phyloP scores from a whole-genome alignment of 768 basidiomycete genomes.

The Suillus placidus region DNA sequence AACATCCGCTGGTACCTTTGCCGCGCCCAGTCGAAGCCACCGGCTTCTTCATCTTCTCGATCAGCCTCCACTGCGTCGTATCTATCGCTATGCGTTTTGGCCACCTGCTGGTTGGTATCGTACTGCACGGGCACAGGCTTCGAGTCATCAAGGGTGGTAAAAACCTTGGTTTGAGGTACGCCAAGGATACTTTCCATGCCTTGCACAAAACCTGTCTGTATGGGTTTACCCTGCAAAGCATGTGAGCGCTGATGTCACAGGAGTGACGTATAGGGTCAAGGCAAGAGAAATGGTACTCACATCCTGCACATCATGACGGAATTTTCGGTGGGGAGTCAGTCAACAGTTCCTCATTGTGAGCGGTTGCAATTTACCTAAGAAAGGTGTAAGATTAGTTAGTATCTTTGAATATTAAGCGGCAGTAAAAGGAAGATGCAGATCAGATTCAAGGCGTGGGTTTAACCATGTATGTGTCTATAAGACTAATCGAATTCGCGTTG shows the following conservation, averaged over 20 bases:
- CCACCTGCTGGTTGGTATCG: conserved; percentile 7
- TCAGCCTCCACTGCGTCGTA: conserved; percentile 65
- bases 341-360: neutral
- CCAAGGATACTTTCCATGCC: conserved; percentile 85
- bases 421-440: conserved; percentile 12
- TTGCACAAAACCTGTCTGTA: conserved; percentile 78
- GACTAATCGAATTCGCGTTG: conserved; percentile 88
- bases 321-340: neutral
- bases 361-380: conserved; percentile 9
- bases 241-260: conserved; percentile 12
- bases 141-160: conserved; percentile 8
- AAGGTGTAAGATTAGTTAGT: conserved; percentile 5
- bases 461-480: conserved; percentile 85
- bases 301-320: conserved; percentile 33
- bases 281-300: too few relatives aligned
- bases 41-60: conserved; percentile 56
- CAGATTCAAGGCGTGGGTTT: conserved; percentile 40
- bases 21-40: conserved; percentile 52
- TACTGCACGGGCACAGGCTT: conserved; percentile 10
- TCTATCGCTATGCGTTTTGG: conserved; percentile 25
- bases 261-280: too few relatives aligned
- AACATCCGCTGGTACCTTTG: conserved; percentile 71
- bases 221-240: conserved; percentile 50
- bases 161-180: conserved; percentile 39
- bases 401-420: neutral